Conservation (phyloP, 441 rosid genomes). For the Hypseocharis bilobata region DNA sequence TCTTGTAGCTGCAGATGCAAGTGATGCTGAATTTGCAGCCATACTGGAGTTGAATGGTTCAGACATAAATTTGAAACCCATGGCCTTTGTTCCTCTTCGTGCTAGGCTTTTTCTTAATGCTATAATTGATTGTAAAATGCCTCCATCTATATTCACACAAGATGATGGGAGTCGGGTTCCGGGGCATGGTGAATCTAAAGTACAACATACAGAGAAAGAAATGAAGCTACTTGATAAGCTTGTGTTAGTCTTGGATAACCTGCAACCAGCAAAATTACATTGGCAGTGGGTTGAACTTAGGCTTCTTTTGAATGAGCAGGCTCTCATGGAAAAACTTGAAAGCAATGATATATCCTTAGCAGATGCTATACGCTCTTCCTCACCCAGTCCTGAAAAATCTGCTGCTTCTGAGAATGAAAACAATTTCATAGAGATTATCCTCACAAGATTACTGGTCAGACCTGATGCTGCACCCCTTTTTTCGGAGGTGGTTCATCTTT, state of each 20-base stretch:
- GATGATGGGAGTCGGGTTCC: slow-evolving; percentile 49
- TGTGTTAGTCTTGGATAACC: slow-evolving; percentile 62
- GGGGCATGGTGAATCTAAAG: slow-evolving; percentile 45
- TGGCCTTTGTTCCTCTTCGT: slow-evolving; percentile 79
- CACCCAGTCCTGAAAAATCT: slow-evolving; percentile 57
- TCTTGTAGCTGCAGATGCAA: slow-evolving; percentile 67
- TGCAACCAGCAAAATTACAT: slow-evolving; percentile 96
- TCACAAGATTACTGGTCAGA: slow-evolving; percentile 90
- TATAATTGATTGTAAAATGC: slow-evolving; percentile 70
- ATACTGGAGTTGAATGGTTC: slow-evolving; percentile 58
- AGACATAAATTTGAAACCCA: slow-evolving; percentile 58
- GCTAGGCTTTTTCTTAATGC: slow-evolving; percentile 87
- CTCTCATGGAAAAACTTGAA: slow-evolving; percentile 75
- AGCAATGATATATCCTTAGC: slow-evolving; percentile 54
- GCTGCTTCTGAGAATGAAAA: slow-evolving; percentile 86
- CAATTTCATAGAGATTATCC: slow-evolving; percentile 71
- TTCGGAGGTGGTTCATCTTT: slow-evolving; percentile 90
- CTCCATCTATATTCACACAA: slow-evolving; percentile 36
- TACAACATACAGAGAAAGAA: slow-evolving; percentile 43
- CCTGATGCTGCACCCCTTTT: slow-evolving; percentile 95
- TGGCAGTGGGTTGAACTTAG: slow-evolving; percentile 99
- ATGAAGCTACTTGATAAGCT: slow-evolving; percentile 73
- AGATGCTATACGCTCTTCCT: slow-evolving; percentile 68
- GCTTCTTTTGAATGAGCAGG: slow-evolving; percentile 93
- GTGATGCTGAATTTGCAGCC: slow-evolving; percentile 79